Conservation (phyloP, 2,329 filamentous ascomycete genomes). For the Phyllosticta citriasiana region DNA sequence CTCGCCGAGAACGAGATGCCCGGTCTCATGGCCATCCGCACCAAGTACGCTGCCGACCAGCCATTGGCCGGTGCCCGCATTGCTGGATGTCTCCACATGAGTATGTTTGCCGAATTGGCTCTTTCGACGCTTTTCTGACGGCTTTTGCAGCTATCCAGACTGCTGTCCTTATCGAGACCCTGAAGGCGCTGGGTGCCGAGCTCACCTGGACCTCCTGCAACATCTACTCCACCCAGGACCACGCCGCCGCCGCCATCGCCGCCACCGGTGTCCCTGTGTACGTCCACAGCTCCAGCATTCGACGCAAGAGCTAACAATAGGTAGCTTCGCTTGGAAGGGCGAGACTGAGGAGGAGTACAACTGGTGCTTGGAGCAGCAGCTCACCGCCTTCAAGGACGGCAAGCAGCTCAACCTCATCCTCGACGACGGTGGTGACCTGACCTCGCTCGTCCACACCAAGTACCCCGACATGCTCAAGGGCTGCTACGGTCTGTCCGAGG, state of each 20-base stretch:
- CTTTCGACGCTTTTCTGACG: conserved; percentile 12
- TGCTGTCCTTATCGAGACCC: conserved; percentile 97
- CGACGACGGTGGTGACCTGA: conserved; percentile 96
- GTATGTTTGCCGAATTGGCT: conserved; percentile 33
- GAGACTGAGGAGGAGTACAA: conserved; percentile 99
- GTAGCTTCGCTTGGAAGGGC: conserved; percentile 63
- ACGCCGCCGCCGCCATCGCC: conserved; percentile 94
- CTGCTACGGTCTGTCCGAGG: conserved; percentile 98
- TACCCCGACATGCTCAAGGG: conserved; percentile 97
- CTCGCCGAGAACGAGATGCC: conserved; percentile 90
- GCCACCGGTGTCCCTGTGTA: conserved; percentile 81
- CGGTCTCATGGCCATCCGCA: conserved; percentile 89
- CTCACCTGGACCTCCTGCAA: conserved; percentile 99
- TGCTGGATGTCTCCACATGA: conserved; percentile 98
- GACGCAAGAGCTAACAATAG: not conserved
- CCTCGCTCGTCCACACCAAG: conserved; percentile 91
- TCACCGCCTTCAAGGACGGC: conserved; percentile 90
- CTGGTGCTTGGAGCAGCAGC: conserved; percentile 99
- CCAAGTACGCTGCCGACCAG: conserved; percentile 87
- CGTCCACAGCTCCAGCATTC: conserved; percentile 40
- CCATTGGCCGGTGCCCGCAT: conserved; percentile 91
- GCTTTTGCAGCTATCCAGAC: conserved; percentile 72
- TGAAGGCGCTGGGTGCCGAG: conserved; percentile 88
- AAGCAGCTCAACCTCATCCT: conserved; percentile 98
- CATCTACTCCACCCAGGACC: conserved; percentile 99